phyloP scores from a whole-genome alignment of 805 yeast genomes.

The Diddensiella caesifluorescens region DNA sequence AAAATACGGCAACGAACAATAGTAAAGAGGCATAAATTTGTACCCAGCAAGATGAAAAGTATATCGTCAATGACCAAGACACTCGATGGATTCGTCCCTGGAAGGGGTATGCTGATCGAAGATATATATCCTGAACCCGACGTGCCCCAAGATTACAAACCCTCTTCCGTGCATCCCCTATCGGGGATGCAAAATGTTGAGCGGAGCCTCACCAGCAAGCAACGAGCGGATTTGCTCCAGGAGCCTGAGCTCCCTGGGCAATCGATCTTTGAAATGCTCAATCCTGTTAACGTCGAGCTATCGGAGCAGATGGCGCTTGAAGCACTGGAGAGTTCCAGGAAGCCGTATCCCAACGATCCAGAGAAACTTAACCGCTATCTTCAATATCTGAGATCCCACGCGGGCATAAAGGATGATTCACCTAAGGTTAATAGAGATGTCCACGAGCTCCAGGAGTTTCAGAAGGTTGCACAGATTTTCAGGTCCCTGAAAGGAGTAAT shows the following conservation, averaged over 20 bases:
- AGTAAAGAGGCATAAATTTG: neutral
- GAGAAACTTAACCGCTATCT: conserved; percentile 22
- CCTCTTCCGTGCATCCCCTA: neutral
- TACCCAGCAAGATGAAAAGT: conserved; percentile 2
- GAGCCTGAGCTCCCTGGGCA: conserved; percentile 18
- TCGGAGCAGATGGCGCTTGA: conserved; percentile 12
- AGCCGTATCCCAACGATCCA: conserved; percentile 23
- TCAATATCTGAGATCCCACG: conserved; percentile 20
- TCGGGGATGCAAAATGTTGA: neutral
- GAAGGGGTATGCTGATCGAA: neutral
- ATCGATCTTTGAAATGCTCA: conserved; percentile 24
- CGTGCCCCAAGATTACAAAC: neutral
- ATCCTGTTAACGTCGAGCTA: no score
- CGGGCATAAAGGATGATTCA: conserved; percentile 12
- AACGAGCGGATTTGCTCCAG: conserved; percentile 12
- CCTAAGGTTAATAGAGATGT: neutral
- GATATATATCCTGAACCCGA: neutral
- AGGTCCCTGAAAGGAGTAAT: conserved; percentile 24
- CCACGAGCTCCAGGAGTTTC: conserved; percentile 24
- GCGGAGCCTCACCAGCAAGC: neutral
- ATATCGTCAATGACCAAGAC: neutral
- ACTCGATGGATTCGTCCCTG: neutral
- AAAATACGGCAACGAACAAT: neutral
- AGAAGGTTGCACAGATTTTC: conserved; percentile 24
- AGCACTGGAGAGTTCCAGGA: conserved; percentile 17